These are phyloP conservation scores for Glycine tomentella DNA, from an alignment of 306 rosid species.

Conservation along the genomic window DNA sequence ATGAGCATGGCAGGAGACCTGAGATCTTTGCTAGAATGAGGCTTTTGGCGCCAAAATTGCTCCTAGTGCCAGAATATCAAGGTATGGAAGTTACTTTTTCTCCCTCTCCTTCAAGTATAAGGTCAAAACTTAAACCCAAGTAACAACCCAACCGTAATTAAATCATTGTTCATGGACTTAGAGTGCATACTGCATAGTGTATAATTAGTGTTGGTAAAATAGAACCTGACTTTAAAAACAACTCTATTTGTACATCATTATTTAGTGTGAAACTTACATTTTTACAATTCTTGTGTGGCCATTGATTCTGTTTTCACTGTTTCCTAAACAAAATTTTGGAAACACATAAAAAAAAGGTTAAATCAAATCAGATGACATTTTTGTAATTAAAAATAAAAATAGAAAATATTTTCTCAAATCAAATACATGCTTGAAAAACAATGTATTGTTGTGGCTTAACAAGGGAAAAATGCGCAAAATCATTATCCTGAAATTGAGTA, in stretches of 20 bases:
- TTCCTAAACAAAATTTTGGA: not conserved
- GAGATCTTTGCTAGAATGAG: constrained; percentile 93
- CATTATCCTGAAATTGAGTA: not conserved
- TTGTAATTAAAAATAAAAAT: not conserved
- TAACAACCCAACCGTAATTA: not conserved
- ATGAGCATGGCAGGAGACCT: constrained; percentile 89
- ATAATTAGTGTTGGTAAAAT: constrained; percentile 1
- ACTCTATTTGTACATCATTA: not conserved
- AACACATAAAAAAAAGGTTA: not conserved
- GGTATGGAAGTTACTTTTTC: constrained; percentile 58
- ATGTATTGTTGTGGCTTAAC: not conserved
- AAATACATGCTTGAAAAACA: not conserved
- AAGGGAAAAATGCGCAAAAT: not conserved
- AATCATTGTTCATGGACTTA: no score
- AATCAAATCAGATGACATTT: no score
- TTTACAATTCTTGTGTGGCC: not conserved
- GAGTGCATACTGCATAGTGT: not conserved
- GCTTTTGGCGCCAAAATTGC: constrained; percentile 92
- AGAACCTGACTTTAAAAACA: not conserved
- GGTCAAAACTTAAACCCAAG: not conserved
- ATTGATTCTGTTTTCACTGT: not conserved
- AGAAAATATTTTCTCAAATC: not conserved
- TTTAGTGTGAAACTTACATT: not conserved
- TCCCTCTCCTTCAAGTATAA: not conserved
- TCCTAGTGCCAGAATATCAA: constrained; percentile 86